Conservation (phyloP, 148 eudicot species). For the Camellia sinensis region DNA sequence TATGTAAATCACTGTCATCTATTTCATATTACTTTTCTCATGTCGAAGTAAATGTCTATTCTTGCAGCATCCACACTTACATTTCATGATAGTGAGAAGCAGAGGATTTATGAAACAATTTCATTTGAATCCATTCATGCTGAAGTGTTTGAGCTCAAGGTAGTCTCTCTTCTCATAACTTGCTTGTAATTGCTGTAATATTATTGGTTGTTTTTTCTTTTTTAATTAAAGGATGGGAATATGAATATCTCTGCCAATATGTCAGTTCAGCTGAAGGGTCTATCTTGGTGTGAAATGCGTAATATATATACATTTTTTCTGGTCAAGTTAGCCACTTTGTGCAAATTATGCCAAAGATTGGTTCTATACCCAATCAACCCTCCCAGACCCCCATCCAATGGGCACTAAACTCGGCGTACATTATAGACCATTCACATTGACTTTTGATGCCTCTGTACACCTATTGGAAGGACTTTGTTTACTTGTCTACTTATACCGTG, state of each 20-base stretch:
- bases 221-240: background rate
- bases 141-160: slow-evolving; percentile 74
- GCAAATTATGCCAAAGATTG: no score
- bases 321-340: no score
- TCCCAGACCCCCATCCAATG: no score
- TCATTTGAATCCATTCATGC: slow-evolving; percentile 63
- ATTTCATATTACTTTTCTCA: slow-evolving; percentile 8
- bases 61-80: slow-evolving; percentile 75
- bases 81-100: slow-evolving; percentile 70
- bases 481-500: background rate
- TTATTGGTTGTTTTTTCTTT: background rate
- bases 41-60: slow-evolving; percentile 14
- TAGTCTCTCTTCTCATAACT: slow-evolving; percentile 23
- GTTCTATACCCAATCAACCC: no score
- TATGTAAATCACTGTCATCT: background rate
- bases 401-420: background rate
- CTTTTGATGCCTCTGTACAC: background rate
- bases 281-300: no score
- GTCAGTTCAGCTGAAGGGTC: background rate
- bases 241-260: background rate
- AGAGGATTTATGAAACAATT: slow-evolving; percentile 51
- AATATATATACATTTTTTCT: no score
- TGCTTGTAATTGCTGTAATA: background rate
- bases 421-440: background rate
- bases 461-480: background rate